phyloP scores from a whole-genome alignment of 1,139 yeast species.

The Scheffersomyces segobiensis region DNA sequence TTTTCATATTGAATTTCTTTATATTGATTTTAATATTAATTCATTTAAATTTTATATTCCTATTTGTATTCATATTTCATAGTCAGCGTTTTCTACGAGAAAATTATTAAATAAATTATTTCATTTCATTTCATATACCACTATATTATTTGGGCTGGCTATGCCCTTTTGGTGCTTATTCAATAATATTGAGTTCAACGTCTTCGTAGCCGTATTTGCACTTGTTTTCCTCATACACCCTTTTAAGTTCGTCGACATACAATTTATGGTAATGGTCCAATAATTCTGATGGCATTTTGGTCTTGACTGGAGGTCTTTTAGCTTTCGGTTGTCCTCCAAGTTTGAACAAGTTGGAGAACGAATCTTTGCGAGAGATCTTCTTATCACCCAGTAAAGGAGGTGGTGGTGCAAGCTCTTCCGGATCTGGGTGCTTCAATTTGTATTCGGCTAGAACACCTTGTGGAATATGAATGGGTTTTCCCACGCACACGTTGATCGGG shows the following conservation, averaged over 20 bases:
- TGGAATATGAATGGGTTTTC: slow-evolving; percentile 77
- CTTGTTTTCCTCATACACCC: slow-evolving; percentile 72
- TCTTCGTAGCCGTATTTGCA: slow-evolving; percentile 54
- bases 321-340: slow-evolving; percentile 12
- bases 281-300: slow-evolving; percentile 40
- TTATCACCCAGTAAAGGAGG: neutral
- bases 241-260: slow-evolving; percentile 67
- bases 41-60: neutral
- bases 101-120: no score
- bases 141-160: neutral
- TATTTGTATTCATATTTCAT: neutral
- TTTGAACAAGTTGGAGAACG: slow-evolving; percentile 27
- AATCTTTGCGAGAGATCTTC: slow-evolving; percentile 10
- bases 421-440: slow-evolving; percentile 29
- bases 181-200: slow-evolving; percentile 49
- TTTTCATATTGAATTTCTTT: neutral
- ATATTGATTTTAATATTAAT: no score
- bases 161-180: slow-evolving; percentile 19
- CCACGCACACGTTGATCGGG: slow-evolving; percentile 78
- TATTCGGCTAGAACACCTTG: slow-evolving; percentile 34
- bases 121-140: neutral
- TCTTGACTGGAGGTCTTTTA: slow-evolving; percentile 15
- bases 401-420: slow-evolving; percentile 6
- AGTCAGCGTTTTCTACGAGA: neutral
- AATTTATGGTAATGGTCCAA: slow-evolving; percentile 71